A percentile compares a stretch with the other conserved stretches of the same genome.
phyloP scores from a whole-genome alignment of 106 monocot species.

The Dendrobium nobile region DNA sequence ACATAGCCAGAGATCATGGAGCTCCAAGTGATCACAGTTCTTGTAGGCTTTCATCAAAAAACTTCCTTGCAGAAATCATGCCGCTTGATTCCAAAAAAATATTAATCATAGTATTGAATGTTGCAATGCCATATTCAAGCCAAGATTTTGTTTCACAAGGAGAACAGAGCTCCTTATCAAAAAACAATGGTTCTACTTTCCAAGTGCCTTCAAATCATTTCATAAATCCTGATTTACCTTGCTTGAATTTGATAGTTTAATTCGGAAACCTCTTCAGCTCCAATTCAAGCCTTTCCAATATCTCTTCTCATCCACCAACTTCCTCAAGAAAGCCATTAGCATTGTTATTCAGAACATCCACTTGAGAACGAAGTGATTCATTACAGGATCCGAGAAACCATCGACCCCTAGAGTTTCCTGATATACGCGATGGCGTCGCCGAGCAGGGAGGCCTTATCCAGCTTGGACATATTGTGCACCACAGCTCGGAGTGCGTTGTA shows the following conservation, averaged over 20 bases:
- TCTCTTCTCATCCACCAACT: background rate
- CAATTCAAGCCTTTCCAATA: slow-evolving; percentile 19
- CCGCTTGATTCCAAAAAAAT: too few relatives aligned
- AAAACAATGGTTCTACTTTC: slow-evolving; percentile 67
- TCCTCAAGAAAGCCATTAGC: background rate
- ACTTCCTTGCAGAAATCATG: slow-evolving; percentile 2
- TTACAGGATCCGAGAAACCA: slow-evolving; percentile 5
- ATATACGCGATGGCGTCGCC: slow-evolving; percentile 61
- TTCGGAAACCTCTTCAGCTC: slow-evolving; percentile 16
- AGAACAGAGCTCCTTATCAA: slow-evolving; percentile 48
- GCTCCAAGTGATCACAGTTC: slow-evolving; percentile 36
- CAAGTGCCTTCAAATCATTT: slow-evolving; percentile 84
- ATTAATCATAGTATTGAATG: too few relatives aligned
- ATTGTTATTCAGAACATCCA: slow-evolving; percentile 14
- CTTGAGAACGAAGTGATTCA: slow-evolving; percentile 9
- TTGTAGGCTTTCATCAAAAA: slow-evolving; percentile 49
- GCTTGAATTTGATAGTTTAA: slow-evolving; percentile 55
- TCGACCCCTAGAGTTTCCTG: slow-evolving; percentile 30
- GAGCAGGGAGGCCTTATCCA: slow-evolving; percentile 68
- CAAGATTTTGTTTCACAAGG: slow-evolving; percentile 36
- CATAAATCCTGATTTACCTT: slow-evolving; percentile 86
- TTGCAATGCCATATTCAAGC: slow-evolving; percentile 33
- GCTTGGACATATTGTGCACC: slow-evolving; percentile 65
- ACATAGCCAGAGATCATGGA: slow-evolving; percentile 50
- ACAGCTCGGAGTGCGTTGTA: slow-evolving; percentile 69